Percentiles rank a stretch among this genome's conserved stretches.
Conservation (phyloP, 108 stramenopile genomes). For the Pseudonitzschia multiseries region DNA sequence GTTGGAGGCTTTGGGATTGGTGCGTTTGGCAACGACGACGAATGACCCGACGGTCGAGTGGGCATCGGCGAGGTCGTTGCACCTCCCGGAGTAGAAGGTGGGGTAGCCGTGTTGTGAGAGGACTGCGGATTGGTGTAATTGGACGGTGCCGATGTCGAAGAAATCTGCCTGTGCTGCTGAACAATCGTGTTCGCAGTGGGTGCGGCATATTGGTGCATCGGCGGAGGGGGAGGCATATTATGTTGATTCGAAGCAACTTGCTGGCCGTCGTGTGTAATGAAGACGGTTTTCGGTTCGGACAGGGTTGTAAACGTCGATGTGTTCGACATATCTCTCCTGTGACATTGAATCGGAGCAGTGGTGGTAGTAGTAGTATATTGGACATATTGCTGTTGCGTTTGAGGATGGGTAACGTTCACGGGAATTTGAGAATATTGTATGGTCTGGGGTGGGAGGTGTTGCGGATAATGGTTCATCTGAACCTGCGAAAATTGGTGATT, state of each 20-base stretch:
- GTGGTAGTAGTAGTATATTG: constrained; percentile 10
- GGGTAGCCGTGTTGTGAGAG: neutral
- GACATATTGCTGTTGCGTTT: neutral
- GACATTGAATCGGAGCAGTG: neutral
- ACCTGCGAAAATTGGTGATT: constrained; percentile 17
- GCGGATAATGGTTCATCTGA: constrained; percentile 8
- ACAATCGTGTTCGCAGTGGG: neutral
- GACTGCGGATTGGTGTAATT: too few relatives aligned
- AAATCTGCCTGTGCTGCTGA: neutral
- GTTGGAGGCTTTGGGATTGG: constrained; percentile 8
- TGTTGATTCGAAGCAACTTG: neutral
- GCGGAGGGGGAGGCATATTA: neutral
- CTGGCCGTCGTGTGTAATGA: neutral
- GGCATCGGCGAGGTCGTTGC: constrained; percentile 5
- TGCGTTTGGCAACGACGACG: constrained; percentile 3
- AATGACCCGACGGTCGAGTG: neutral
- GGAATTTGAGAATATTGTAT: constrained; percentile 9
- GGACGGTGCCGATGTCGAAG: neutral
- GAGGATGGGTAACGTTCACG: constrained; percentile 1
- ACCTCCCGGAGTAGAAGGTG: constrained; percentile 12
- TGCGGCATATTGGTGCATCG: neutral
- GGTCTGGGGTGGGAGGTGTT: neutral
- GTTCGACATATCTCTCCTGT: neutral
- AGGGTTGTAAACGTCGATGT: neutral
- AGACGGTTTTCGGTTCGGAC: neutral